phyloP scores from a whole-genome alignment of 805 yeast genomes.

The Debaryomyces tyrocola region DNA sequence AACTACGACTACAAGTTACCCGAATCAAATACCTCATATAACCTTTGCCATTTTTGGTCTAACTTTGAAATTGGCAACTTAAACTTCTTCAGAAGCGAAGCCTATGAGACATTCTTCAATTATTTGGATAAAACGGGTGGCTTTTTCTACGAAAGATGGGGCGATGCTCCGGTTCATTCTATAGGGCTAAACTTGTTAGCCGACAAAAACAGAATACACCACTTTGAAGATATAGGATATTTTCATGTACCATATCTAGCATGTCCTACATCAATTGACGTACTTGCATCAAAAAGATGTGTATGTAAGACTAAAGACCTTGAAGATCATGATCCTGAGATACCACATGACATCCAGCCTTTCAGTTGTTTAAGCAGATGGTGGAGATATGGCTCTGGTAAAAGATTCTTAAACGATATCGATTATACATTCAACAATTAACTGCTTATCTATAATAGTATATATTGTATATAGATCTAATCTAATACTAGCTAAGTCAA shows the following conservation, averaged over 20 bases:
- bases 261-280: slow-evolving; percentile 38
- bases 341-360: slow-evolving; percentile 38
- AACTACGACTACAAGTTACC: slow-evolving; percentile 16
- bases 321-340: slow-evolving; percentile 14
- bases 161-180: slow-evolving; percentile 51
- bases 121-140: slow-evolving; percentile 51
- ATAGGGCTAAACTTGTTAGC: slow-evolving; percentile 35
- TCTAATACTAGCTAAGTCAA: background rate
- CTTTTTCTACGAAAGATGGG: slow-evolving; percentile 61
- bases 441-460: background rate
- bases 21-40: slow-evolving; percentile 36
- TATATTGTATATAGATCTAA: background rate
- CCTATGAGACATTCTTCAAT: slow-evolving; percentile 46
- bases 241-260: slow-evolving; percentile 43
- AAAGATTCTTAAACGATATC: slow-evolving; percentile 50
- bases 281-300: slow-evolving; percentile 36
- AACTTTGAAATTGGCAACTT: slow-evolving; percentile 59
- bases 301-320: slow-evolving; percentile 26
- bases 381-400: slow-evolving; percentile 75
- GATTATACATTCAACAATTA: slow-evolving; percentile 14
- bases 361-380: slow-evolving; percentile 70
- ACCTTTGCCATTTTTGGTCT: slow-evolving; percentile 66
- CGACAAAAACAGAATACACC: slow-evolving; percentile 39
- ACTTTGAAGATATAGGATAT: slow-evolving; percentile 47
- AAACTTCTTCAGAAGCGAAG: slow-evolving; percentile 47